Base-by-base conservation (phyloP, 2,329 filamentous ascomycete genomes). In the Fusarium multiceps region DNA sequence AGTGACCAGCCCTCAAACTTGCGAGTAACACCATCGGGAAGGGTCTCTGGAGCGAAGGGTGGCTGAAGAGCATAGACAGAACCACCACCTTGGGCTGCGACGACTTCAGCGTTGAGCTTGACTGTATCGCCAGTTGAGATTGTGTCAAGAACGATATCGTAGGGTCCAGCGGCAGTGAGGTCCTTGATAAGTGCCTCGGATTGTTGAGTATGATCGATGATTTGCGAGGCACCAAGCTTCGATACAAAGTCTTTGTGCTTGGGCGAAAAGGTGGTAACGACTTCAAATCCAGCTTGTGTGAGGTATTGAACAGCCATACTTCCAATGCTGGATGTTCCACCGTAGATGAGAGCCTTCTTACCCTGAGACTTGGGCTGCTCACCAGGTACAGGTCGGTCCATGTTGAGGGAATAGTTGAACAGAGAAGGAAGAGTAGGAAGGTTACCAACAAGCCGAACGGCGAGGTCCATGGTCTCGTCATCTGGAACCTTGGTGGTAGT, bases 1-100 rank as follows among this genome's bases (percentile, higher is more conserved):
- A 72, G 41, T 42, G 69, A 72, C 69, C 69, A 72, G 1, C 69
- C 65, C 13, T 72, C 65, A n/a, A 72, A 72, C 20, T 54, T 48
- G 30, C 68, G 68, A 4, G 64, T 45, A 4, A 72, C 55, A 5
- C 69, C 69, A 7, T 37, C 28, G 1, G 69, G 69, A 1, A 72
- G 51, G 9, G 57, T 55, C 3, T 72, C 69, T 0, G 68, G 68
- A 6, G 20, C 57, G 48, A 72, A 72, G 0, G 69, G 21, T 18
- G 69, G 69, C 21, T 72, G 68, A 3, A 72, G 57, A 23, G 69
- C 61, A 18, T 72, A 69, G 16, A 72, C 51, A 2, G 59, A 47
- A 4, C 65, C 65, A 1, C 69, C 68, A 3, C 61, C 68, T 1
- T 69, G 69, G 3, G 65, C 60, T 11, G 57, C 55, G 6, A 69